Conservation (phyloP, 176 grass and related monocot genomes). For the Panicum miliaceum region DNA sequence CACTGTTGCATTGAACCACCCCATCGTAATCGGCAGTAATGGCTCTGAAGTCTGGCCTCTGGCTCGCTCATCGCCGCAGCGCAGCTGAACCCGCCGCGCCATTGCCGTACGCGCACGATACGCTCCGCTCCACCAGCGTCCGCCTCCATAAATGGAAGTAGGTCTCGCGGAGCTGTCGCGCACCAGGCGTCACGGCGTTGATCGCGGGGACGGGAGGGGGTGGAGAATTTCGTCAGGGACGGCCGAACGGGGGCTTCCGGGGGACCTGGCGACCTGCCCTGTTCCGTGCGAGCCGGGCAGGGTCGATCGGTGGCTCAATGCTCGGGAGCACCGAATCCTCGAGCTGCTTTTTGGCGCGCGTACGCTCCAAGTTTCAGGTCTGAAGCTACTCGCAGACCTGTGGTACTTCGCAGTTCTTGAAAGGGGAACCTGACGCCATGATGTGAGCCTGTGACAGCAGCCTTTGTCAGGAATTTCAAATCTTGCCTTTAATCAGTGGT, state of each 20-base stretch:
- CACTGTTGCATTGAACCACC: conserved; percentile 42
- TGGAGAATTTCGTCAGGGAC: conserved; percentile 33
- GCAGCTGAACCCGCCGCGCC: conserved; percentile 2
- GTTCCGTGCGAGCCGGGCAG: conserved; percentile 9
- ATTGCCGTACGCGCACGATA: conserved; percentile 28
- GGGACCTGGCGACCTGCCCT: not conserved
- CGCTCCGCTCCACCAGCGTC: not conserved
- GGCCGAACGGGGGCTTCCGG: not conserved
- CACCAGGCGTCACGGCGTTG: conserved; percentile 20
- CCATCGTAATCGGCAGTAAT: conserved; percentile 36
- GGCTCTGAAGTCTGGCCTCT: not conserved
- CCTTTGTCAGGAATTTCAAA: conserved; percentile 41
- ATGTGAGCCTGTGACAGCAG: conserved; percentile 23
- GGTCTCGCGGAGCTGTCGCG: conserved; percentile 45
- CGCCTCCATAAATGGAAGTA: conserved; percentile 42
- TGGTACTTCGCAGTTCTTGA: not conserved
- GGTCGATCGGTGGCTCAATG: not conserved
- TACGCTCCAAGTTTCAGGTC: not conserved
- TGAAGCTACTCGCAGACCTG: not conserved
- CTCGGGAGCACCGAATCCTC: not conserved
- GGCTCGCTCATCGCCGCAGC: not conserved
- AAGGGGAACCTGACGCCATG: not conserved
- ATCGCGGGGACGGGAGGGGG: not conserved
- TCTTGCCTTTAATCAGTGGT: conserved; percentile 26
- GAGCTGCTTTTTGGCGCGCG: not conserved